Evolutionary conservation across 2,329 filamentous ascomycete genomes (phyloP), one percentile per base, ranked within the genome.

Genomic region (Aspergillus candidus): DNA sequence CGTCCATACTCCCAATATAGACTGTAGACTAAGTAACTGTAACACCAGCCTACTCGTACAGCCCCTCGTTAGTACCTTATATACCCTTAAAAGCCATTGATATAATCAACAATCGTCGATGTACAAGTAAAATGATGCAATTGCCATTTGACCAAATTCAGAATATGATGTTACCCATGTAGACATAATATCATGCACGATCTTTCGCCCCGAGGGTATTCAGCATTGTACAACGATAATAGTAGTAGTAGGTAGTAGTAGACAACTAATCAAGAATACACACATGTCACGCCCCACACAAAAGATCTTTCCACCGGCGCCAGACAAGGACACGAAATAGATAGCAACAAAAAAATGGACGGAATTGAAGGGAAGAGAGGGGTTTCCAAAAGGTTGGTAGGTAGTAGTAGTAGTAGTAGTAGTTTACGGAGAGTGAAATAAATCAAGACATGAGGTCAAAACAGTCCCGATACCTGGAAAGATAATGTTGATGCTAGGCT

Each of bases 161-260:
- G 41, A 48, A 51, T 46, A 43, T 45, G 35, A 44, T 34, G 37
- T 41, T 50, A 48, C 48, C 48, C 43, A 39, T 47, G 49, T 44
- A 45, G 47, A 27, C 7, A 27, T 27, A 7, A 53, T 43, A 52
- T 56, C 49, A 53, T 54, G 50, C 49, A 57, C 46, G 44, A 55
- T 49, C 47, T 52, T 57, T 57, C 49, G 49, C 47, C 22, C 55
- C 54, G 55, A 61, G 61, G 60, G 60, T 64, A 62, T 63, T 58
- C 53, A 63, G 55, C 56, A 62, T 62, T 63, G 60, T 65, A 65
- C 61, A 65, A 48, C 43, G 41, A 50, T 44, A 47, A 10, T 27
- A 27, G 22, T 27, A 27, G 22, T 10, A 27, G 22, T 22, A 22
- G 18, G 18, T 22, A 22, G 22, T 27, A 27, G 22, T 27, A 27